phyloP scores from a whole-genome alignment of 179 eudicot genomes.

The Pouteria campechiana region DNA sequence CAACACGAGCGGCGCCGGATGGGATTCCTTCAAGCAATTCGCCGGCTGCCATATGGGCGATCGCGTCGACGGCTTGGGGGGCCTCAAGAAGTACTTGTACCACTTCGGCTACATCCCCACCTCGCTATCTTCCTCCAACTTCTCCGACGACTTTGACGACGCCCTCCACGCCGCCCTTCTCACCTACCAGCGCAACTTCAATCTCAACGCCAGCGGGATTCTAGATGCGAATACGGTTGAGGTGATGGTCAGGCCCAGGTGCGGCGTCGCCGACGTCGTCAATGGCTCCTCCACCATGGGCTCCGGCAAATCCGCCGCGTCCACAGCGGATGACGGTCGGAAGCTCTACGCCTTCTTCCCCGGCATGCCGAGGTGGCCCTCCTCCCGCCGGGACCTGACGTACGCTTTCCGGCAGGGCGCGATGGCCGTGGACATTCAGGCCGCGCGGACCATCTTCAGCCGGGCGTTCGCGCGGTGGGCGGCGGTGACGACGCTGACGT shows the following conservation, averaged over 20 bases:
- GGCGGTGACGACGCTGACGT: slow-evolving; percentile 23
- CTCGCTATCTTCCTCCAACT: slow-evolving; percentile 6
- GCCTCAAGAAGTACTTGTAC: slow-evolving; percentile 30
- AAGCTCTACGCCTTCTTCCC: slow-evolving; percentile 31
- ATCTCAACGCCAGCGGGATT: slow-evolving; percentile 38
- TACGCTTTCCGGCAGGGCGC: slow-evolving; percentile 33
- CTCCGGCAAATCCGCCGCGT: slow-evolving; percentile 12
- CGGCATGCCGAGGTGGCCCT: slow-evolving; percentile 32
- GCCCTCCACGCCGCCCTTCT: slow-evolving; percentile 22
- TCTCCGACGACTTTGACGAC: slow-evolving; percentile 35
- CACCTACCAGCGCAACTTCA: slow-evolving; percentile 42
- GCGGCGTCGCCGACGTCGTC: slow-evolving; percentile 46
- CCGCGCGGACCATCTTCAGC: slow-evolving; percentile 13
- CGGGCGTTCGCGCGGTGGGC: slow-evolving; percentile 37
- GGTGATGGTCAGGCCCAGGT: slow-evolving; percentile 31
- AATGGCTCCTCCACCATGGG: slow-evolving; percentile 42
- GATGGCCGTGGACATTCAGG: slow-evolving; percentile 7
- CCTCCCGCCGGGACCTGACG: slow-evolving; percentile 9
- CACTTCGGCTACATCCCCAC: slow-evolving; percentile 36
- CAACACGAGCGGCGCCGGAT: slow-evolving; percentile 13
- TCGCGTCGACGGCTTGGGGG: slow-evolving; percentile 14
- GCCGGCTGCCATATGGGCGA: slow-evolving; percentile 32
- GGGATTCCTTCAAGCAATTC: slow-evolving; percentile 27
- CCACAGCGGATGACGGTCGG: background rate
- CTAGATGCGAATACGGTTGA: slow-evolving; percentile 34